Evolutionary conservation across 768 basidiomycete genomes (phyloP).

Genomic region (Myochromella boudieri): DNA sequence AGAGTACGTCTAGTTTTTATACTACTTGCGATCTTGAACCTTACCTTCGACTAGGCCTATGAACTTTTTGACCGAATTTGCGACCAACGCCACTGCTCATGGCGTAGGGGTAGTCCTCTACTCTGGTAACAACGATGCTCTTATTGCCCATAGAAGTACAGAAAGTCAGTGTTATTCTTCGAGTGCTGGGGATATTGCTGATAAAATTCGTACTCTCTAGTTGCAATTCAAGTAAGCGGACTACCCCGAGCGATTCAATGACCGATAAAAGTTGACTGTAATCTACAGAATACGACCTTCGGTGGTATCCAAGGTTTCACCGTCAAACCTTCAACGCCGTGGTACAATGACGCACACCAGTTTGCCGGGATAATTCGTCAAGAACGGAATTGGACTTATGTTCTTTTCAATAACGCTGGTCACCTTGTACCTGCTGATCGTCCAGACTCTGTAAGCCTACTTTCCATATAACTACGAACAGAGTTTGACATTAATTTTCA

Average conservation of each 20-base stretch:
- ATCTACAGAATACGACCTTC: slow-evolving; percentile 69
- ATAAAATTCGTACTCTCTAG: slow-evolving; percentile 33
- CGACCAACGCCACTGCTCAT: slow-evolving; percentile 57
- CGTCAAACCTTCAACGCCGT: slow-evolving; percentile 64
- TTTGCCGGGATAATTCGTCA: slow-evolving; percentile 73
- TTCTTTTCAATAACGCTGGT: slow-evolving; percentile 38
- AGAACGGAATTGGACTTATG: slow-evolving; percentile 67
- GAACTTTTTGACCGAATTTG: slow-evolving; percentile 63
- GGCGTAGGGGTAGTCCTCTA: slow-evolving; percentile 55
- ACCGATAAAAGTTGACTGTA: slow-evolving; percentile 5
- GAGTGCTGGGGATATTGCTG: background rate
- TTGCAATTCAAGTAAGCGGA: slow-evolving; percentile 57
- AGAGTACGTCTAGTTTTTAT: slow-evolving; percentile 25
- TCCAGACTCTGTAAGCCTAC: slow-evolving; percentile 35
- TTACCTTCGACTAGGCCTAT: slow-evolving; percentile 47
- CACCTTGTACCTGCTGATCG: slow-evolving; percentile 38
- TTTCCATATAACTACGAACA: background rate
- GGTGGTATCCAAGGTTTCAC: slow-evolving; percentile 78
- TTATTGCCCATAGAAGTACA: slow-evolving; percentile 61
- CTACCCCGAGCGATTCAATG: too few species aligned
- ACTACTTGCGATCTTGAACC: background rate
- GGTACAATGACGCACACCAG: slow-evolving; percentile 57
- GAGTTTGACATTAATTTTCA: slow-evolving; percentile 22
- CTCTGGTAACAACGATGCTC: slow-evolving; percentile 70
- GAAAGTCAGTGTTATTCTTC: slow-evolving; percentile 43